Conservation (phyloP, 2,329 filamentous ascomycete species). For the Ceratocystis eucalypticola region DNA sequence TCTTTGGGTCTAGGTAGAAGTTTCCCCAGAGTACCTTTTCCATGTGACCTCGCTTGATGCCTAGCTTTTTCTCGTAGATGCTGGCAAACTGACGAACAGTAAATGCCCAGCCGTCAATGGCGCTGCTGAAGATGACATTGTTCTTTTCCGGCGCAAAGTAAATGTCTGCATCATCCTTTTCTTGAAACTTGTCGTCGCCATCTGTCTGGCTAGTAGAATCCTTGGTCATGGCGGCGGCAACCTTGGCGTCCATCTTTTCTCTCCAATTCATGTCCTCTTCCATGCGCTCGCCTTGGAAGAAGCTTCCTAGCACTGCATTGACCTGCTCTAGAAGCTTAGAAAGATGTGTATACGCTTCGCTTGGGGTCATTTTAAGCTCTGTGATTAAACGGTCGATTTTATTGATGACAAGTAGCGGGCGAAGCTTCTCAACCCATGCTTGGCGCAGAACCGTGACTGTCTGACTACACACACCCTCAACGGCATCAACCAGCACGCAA, state of each 20-base stretch:
- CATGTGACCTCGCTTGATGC: conserved; percentile 74
- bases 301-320: conserved; percentile 92
- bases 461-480: conserved; percentile 96
- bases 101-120: conserved; percentile 98
- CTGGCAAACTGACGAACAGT: conserved; percentile 87
- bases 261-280: conserved; percentile 95
- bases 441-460: conserved; percentile 93
- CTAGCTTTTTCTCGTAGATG: conserved; percentile 91
- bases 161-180: conserved; percentile 87
- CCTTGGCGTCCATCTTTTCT: conserved; percentile 76
- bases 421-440: conserved; percentile 89
- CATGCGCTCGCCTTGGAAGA: conserved; percentile 97
- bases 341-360: conserved; percentile 78
- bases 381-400: conserved; percentile 94
- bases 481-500: conserved; percentile 85
- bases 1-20: conserved; percentile 93
- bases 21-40: conserved; percentile 96
- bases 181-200: conserved; percentile 63
- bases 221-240: conserved; percentile 56
- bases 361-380: conserved; percentile 84
- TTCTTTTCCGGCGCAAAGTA: conserved; percentile 98
- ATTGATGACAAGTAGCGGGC: conserved; percentile 89
- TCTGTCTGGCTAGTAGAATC: conserved; percentile 32
- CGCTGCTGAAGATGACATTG: conserved; percentile 97
- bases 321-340: conserved; percentile 87